Percentiles rank a stretch among this genome's conserved stretches.
These are phyloP conservation scores for Neotropicomus parvogracilis DNA, from an alignment of 1,284 basidiomycete genomes.

Conservation along the genomic window DNA sequence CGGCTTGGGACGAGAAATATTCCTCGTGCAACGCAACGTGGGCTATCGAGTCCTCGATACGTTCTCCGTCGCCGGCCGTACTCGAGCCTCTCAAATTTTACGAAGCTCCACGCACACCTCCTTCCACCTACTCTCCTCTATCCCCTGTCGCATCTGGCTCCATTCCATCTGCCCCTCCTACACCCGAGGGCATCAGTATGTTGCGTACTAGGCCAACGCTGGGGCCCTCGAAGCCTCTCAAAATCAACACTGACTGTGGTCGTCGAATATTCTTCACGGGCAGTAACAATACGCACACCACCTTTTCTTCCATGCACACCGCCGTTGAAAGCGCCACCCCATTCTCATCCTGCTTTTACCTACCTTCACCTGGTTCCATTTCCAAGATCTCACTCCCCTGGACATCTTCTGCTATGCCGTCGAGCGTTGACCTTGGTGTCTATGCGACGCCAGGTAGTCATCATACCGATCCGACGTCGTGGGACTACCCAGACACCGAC, in stretches of 20 bases:
- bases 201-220: slow-evolving; percentile 33
- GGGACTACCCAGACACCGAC: slow-evolving; percentile 34
- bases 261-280: slow-evolving; percentile 52
- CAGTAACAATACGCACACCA: slow-evolving; percentile 48
- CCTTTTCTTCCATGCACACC: slow-evolving; percentile 66
- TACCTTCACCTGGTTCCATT: slow-evolving; percentile 42
- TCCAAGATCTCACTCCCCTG: slow-evolving; percentile 38
- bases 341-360: slow-evolving; percentile 52
- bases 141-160: slow-evolving; percentile 39
- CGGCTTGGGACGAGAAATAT: slow-evolving; percentile 38
- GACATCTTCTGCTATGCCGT: slow-evolving; percentile 37
- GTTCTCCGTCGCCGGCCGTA: slow-evolving; percentile 30
- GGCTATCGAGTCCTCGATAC: slow-evolving; percentile 41
- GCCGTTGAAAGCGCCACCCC: slow-evolving; percentile 58
- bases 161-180: slow-evolving; percentile 44
- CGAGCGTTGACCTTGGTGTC: slow-evolving; percentile 39
- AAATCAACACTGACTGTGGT: slow-evolving; percentile 57
- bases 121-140: slow-evolving; percentile 38
- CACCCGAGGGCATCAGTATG: slow-evolving; percentile 49
- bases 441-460: slow-evolving; percentile 36
- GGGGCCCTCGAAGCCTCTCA: slow-evolving; percentile 45
- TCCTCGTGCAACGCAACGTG: slow-evolving; percentile 41
- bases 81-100: slow-evolving; percentile 35
- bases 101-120: slow-evolving; percentile 33
- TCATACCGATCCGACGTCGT: slow-evolving; percentile 28